Conservation (phyloP, 331 rosid genomes). For the Malus hybrid region DNA sequence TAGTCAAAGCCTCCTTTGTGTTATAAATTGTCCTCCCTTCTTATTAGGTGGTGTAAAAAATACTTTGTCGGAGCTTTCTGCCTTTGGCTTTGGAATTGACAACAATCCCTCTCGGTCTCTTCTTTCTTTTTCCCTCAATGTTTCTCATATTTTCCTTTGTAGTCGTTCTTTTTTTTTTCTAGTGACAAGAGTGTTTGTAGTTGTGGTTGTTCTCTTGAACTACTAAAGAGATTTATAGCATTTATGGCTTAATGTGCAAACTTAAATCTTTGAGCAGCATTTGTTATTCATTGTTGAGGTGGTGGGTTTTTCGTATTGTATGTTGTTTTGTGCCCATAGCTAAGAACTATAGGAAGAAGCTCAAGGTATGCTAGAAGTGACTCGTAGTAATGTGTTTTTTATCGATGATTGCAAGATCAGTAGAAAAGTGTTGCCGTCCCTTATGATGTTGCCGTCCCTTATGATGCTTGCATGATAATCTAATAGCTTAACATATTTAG, state of each 20-base stretch:
- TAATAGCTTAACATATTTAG: no score
- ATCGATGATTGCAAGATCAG: neutral
- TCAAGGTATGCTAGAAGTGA: neutral
- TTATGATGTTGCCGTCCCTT: neutral
- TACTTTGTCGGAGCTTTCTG: no score
- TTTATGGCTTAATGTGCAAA: neutral
- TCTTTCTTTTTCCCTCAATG: no score
- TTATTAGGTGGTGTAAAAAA: no score
- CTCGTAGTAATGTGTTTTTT: neutral
- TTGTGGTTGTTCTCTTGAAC: neutral
- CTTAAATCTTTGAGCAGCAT: neutral
- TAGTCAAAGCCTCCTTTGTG: no score
- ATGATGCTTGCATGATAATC: neutral
- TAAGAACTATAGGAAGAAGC: neutral
- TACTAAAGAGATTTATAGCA: neutral
- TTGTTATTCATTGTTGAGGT: neutral
- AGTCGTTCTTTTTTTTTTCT: neutral
- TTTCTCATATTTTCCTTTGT: neutral
- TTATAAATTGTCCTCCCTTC: no score
- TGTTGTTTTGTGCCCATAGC: neutral
- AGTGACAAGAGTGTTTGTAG: no score
- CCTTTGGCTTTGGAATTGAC: no score
- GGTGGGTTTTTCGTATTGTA: neutral
- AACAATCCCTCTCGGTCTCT: no score
- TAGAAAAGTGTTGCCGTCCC: neutral